These are phyloP conservation scores for Emydomyces testavorans DNA, from an alignment of 2,329 filamentous ascomycete species.

Conservation along the genomic window DNA sequence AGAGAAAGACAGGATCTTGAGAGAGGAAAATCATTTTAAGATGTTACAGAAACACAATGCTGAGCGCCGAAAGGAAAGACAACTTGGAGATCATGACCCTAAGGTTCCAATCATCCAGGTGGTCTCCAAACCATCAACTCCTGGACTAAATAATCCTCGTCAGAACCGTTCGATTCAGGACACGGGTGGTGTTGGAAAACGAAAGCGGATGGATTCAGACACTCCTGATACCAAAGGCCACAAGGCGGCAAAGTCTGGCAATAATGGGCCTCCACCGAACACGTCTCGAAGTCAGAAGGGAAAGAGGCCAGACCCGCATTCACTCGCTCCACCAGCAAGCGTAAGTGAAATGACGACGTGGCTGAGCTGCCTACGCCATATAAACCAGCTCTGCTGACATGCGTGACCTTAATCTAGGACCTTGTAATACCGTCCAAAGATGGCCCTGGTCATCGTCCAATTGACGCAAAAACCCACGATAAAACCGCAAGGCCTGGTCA, in stretches of 20 bases:
- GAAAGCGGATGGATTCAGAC: slow-evolving; percentile 26
- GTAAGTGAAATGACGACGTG: slow-evolving; percentile 18
- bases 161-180: neutral
- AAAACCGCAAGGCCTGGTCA: neutral
- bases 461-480: slow-evolving; percentile 13
- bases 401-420: slow-evolving; percentile 20
- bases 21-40: slow-evolving; percentile 30
- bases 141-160: slow-evolving; percentile 13
- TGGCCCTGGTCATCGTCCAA: slow-evolving; percentile 23
- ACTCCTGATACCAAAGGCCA: slow-evolving; percentile 19
- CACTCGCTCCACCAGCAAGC: slow-evolving; percentile 17
- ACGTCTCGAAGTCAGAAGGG: slow-evolving; percentile 18
- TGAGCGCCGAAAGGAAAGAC: slow-evolving; percentile 32
- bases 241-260: slow-evolving; percentile 23
- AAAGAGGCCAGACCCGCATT: slow-evolving; percentile 18
- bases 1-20: slow-evolving; percentile 27
- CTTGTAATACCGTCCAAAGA: slow-evolving; percentile 33
- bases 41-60: slow-evolving; percentile 25
- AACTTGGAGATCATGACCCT: slow-evolving; percentile 36
- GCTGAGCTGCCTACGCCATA: slow-evolving; percentile 6
- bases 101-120: slow-evolving; percentile 34
- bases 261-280: slow-evolving; percentile 18
- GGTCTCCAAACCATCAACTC: slow-evolving; percentile 18
- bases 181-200: slow-evolving; percentile 19
- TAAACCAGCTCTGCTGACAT: neutral